Conservation (phyloP, 495 filamentous ascomycete genomes). For the Penicillium dipodomyicola region DNA sequence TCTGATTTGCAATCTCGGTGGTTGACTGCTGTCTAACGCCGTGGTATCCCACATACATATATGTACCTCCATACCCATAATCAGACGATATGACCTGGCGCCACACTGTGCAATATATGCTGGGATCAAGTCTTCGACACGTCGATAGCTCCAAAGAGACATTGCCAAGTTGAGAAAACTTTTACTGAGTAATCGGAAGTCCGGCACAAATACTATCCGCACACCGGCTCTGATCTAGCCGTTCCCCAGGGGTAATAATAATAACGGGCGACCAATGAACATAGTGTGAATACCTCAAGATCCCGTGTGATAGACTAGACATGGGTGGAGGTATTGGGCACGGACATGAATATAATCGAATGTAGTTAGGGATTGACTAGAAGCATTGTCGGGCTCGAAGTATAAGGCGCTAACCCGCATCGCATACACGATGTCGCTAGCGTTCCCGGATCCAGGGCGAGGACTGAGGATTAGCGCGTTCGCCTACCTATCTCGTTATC, state of each 20-base stretch:
- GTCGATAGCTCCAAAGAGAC: not conserved
- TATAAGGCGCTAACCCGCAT: slow-evolving; percentile 14
- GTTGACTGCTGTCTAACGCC: not conserved
- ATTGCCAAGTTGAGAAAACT: slow-evolving; percentile 13
- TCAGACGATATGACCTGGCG: slow-evolving; percentile 1
- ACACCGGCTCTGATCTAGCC: slow-evolving; percentile 6
- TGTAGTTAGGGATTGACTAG: not conserved
- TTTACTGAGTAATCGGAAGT: slow-evolving; percentile 11
- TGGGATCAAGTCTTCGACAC: not conserved
- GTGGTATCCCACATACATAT: not conserved
- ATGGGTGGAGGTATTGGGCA: not conserved
- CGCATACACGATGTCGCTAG: not conserved
- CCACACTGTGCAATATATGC: not conserved
- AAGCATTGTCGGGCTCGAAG: slow-evolving; percentile 12
- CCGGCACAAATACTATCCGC: slow-evolving; percentile 17
- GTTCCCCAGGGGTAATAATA: slow-evolving; percentile 12
- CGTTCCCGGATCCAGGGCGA: not conserved
- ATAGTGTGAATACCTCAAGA: not conserved
- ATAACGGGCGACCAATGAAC: slow-evolving; percentile 7
- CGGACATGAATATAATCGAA: not conserved
- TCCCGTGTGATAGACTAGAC: slow-evolving; percentile 16
- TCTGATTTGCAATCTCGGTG: not conserved
- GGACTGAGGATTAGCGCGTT: too few species aligned
- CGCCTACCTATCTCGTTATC: too few species aligned
- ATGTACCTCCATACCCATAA: not conserved